Base-by-base conservation (phyloP, 441 rosid genomes). In the Pelargonium citronellum region DNA sequence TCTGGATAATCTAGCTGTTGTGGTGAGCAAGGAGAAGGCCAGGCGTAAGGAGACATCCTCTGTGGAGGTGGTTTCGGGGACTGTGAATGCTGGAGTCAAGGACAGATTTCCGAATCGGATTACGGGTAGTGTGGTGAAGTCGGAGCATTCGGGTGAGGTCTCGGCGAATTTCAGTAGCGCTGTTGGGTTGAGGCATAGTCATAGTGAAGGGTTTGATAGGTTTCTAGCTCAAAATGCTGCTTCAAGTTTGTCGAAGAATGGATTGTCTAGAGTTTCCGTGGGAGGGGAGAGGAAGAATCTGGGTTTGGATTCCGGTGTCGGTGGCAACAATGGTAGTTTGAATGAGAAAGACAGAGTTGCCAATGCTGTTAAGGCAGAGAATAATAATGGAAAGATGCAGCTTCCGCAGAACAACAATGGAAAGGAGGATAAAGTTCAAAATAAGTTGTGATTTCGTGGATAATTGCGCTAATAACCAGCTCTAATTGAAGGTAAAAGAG, bases 141-240 rank as follows among this genome's bases (percentile, higher is more conserved):
- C 5, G 19, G 16, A 49, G 57, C 57, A 22, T 57, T 57, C 27
- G 0, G 11, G 27, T 7, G 62, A 57, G 9, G 27, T 57, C 3
- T 57, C 27, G 6, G 27, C 62, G 62, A 22, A 19, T 17, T 13
- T 49, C 16, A 49, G 57, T n/a, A 12, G 57, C 4, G 16, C 57
- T 12, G 57, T 49, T n/a, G 57, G 57, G 13, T 19, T 17, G 62
- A 57, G 62, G 62, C 24, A 19, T 57, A 57, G 62, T 19, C 17
- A 57, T 57, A 57, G 62, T 19, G 24, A 57, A 57, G 62, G 62
- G 27, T 57, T 57, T 19, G 62, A 57, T 57, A 57, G 62, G 62
- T 57, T 57, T 57, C 62, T 57, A 7, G 62, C 62, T 30, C 37
- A 30, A 30, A 30, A 30, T 30, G 37, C 37, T 30, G 37, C 37